Base-by-base conservation (phyloP, 2,329 filamentous ascomycete genomes). In the Sarocladium strictum region DNA sequence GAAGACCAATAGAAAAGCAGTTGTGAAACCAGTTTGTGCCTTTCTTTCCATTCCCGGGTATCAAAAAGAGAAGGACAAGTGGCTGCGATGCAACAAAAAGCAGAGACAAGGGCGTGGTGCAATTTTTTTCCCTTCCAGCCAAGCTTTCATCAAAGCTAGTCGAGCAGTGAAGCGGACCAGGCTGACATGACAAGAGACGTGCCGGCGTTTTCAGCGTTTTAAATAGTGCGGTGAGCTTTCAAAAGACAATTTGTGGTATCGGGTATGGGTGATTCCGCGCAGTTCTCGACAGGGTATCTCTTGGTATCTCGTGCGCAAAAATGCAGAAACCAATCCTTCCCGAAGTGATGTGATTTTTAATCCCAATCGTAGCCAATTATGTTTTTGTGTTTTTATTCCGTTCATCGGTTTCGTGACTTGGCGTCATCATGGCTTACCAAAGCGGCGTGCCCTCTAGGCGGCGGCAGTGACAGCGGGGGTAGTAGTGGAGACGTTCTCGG, bases 221-320 rank as follows among this genome's bases (percentile, higher is more conserved):
- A 37, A 60, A 63, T 65, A 58, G 58, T 35, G 24, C 15, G 21
- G 27, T 19, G 14, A 4, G 24, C 14, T 33, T 51, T 3, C 2
- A 51, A 61, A 62, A 59, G 64, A 61, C 60, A 63, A 53, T 38
- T 24, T 53, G 33, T 53, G 50, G 60, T 65, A 65, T 68, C 60
- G 70, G 69, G 68, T 71, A 71, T 71, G 69, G 70, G 64, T 66
- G 66, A 71, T 72, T 71, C 70, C 73, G 76, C 47, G 27, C 43
- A n/a, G 72, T 11, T 75, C 71, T 76, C 68, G 71, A 75, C 71
- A 74, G 76, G 76, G 76, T 78, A 78, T 78, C 76, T 77, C 23
- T 52, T 72, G 73, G 70, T 72, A 72, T 72, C 70, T 72, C 70
- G 67, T 66, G 50, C 35, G 50, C 50, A 69, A 65, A 79, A 78